These are phyloP conservation scores for Colletotrichum viniferum DNA, from an alignment of 2,329 filamentous ascomycete genomes.

Conservation along the genomic window DNA sequence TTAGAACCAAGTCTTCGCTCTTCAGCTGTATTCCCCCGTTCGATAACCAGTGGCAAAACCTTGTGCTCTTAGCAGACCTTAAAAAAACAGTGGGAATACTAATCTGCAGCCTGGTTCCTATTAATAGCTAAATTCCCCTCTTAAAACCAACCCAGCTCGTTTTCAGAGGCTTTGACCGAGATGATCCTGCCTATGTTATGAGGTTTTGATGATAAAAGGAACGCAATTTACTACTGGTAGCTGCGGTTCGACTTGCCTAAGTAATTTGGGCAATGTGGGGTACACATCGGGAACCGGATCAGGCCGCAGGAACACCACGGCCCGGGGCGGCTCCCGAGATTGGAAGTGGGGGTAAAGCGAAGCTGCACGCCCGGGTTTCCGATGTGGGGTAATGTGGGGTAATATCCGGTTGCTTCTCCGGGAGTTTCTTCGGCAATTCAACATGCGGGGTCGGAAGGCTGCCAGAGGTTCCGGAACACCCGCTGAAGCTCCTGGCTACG, in stretches of 20 bases:
- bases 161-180: neutral
- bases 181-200: neutral
- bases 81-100: neutral
- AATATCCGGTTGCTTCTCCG: neutral
- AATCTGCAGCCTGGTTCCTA: neutral
- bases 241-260: neutral
- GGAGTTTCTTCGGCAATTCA: neutral
- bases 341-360: neutral
- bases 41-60: neutral
- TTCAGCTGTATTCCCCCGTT: neutral
- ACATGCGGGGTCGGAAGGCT: neutral
- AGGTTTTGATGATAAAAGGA: neutral
- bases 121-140: neutral
- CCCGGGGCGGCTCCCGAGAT: neutral
- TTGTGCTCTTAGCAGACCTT: neutral
- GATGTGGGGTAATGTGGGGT: no score
- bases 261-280: neutral
- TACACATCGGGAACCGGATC: neutral
- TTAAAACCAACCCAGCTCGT: neutral
- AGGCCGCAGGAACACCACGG: neutral
- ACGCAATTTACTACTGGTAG: accelerated
- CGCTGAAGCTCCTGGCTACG: neutral
- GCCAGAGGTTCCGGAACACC: neutral
- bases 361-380: neutral
- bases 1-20: neutral